Conservation (phyloP, 768 basidiomycete genomes). For the Amanita polypyramis region DNA sequence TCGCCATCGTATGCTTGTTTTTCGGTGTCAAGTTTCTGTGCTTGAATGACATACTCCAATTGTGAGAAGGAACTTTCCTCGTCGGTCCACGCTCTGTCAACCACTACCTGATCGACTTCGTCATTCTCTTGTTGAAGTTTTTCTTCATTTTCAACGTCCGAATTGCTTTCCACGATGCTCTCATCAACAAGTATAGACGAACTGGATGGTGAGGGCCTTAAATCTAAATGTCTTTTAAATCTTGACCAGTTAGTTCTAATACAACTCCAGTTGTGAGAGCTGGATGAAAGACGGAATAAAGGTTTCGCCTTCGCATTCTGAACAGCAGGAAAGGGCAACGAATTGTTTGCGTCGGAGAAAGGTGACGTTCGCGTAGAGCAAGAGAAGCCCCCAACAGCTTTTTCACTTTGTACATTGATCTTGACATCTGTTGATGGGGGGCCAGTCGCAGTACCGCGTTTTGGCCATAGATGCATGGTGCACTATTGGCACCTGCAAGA, state of each 20-base stretch:
- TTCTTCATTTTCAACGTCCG: constrained; percentile 15
- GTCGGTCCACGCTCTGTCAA: constrained; percentile 61
- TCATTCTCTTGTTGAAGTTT: constrained; percentile 19
- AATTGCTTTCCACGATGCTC: constrained; percentile 31
- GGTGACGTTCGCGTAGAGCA: background rate
- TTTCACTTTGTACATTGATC: background rate
- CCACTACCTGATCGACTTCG: constrained; percentile 62
- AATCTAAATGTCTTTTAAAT: constrained; percentile 44
- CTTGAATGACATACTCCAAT: constrained; percentile 38
- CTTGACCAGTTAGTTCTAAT: constrained; percentile 30
- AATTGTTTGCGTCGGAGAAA: background rate
- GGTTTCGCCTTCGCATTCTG: background rate
- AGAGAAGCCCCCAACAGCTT: background rate
- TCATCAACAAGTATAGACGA: constrained; percentile 35
- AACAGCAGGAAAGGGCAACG: constrained; percentile 2
- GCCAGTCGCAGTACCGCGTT: background rate
- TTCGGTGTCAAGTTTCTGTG: constrained; percentile 40
- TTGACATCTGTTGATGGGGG: background rate
- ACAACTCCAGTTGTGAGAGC: background rate
- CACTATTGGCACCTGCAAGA: background rate
- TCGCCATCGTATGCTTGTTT: constrained; percentile 18
- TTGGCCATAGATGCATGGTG: constrained; percentile 3
- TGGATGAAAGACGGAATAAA: background rate
- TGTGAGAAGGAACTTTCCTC: constrained; percentile 42
- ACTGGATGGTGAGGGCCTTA: constrained; percentile 44